A percentile compares a stretch with the other conserved stretches of the same genome.
phyloP scores from a whole-genome alignment of 305 asterid species.

The Andrographis paniculata region DNA sequence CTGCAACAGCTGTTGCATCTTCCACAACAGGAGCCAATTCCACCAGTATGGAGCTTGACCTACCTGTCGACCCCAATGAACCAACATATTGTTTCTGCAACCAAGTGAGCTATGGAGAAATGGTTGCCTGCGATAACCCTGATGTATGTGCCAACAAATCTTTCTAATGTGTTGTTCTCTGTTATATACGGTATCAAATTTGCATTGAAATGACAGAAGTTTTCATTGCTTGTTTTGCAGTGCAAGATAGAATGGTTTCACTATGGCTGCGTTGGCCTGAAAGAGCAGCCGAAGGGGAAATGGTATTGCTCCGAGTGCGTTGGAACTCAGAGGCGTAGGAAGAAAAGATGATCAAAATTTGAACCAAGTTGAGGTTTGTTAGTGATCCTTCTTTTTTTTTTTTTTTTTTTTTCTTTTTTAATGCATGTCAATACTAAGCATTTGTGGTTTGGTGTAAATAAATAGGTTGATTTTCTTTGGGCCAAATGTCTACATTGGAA shows the following conservation, averaged over 20 bases:
- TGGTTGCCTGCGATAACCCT: slow-evolving; percentile 97
- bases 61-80: slow-evolving; percentile 97
- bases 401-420: no score
- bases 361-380: not conserved
- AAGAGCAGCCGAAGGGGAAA: slow-evolving; percentile 91
- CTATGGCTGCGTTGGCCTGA: slow-evolving; percentile 87
- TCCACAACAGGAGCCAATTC: slow-evolving; percentile 45
- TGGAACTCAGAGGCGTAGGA: slow-evolving; percentile 65
- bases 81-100: slow-evolving; percentile 95
- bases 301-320: slow-evolving; percentile 91
- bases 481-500: no score
- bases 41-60: slow-evolving; percentile 68
- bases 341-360: slow-evolving; percentile 7
- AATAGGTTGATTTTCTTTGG: no score
- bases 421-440: no score
- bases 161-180: not conserved
- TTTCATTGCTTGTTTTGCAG: slow-evolving; percentile 31
- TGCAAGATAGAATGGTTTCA: slow-evolving; percentile 99
- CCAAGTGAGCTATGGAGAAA: slow-evolving; percentile 99
- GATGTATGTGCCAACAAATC: slow-evolving; percentile 38
- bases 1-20: slow-evolving; percentile 29
- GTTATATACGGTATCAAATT: no score
- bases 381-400: not conserved
- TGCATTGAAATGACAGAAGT: slow-evolving; percentile 7
- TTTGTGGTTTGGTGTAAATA: no score